A percentile compares a stretch with the other conserved stretches of the same genome.
Conservation (phyloP, 352 stramenopile genomes). For the Phytopythium boreale region DNA sequence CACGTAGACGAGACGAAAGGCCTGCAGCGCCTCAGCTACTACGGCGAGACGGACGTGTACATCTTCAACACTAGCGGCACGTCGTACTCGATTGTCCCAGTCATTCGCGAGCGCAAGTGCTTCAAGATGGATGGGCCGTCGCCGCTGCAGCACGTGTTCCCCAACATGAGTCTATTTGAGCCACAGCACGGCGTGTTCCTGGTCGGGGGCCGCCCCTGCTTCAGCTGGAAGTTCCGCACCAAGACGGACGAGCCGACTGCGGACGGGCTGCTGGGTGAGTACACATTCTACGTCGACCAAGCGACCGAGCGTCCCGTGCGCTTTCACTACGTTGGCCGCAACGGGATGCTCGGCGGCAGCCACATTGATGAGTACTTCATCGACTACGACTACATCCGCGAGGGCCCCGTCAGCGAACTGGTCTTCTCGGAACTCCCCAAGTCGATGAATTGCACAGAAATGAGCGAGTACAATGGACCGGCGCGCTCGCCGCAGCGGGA, state of each 20-base stretch:
- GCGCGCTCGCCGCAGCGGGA: constrained; percentile 57
- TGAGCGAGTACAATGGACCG: constrained; percentile 44
- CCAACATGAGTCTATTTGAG: constrained; percentile 81
- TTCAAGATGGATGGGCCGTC: constrained; percentile 51
- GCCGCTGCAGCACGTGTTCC: constrained; percentile 81
- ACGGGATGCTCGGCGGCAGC: constrained; percentile 78
- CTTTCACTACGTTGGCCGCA: constrained; percentile 87
- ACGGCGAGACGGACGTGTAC: constrained; percentile 85
- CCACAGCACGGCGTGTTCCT: constrained; percentile 78
- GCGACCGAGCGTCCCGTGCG: constrained; percentile 69
- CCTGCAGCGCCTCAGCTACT: constrained; percentile 87
- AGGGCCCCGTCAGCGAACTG: constrained; percentile 53
- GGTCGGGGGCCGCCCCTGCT: constrained; percentile 66
- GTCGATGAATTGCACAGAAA: constrained; percentile 82
- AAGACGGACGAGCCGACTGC: constrained; percentile 43
- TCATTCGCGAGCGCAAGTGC: constrained; percentile 74
- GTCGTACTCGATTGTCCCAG: constrained; percentile 82
- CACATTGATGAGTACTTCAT: constrained; percentile 91
- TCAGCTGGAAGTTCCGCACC: constrained; percentile 82
- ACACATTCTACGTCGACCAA: constrained; percentile 86
- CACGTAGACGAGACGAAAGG: constrained; percentile 71
- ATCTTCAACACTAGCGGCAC: constrained; percentile 80
- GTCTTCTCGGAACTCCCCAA: constrained; percentile 68
- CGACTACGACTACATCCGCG: constrained; percentile 87
- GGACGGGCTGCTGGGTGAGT: constrained; percentile 76